These are phyloP conservation scores for Podosphaera aphanis DNA, from an alignment of 2,329 filamentous ascomycete species.

Conservation along the genomic window DNA sequence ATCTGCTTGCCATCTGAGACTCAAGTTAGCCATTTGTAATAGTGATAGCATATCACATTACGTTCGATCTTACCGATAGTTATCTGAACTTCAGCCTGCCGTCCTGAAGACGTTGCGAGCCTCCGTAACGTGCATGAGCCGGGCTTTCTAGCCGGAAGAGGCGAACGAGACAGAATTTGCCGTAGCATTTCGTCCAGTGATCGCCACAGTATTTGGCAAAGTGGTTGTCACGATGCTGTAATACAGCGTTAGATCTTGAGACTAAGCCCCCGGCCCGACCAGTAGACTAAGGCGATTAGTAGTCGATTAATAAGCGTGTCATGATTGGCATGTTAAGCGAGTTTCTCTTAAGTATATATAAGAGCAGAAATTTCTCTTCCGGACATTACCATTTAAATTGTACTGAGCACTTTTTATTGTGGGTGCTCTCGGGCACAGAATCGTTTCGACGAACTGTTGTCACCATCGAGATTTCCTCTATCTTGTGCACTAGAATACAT, in stretches of 20 bases:
- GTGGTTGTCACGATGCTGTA: neutral
- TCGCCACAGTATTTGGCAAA: constrained; percentile 17
- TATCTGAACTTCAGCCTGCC: constrained; percentile 83
- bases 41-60: constrained; percentile 2
- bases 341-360: neutral
- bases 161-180: constrained; percentile 43
- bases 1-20: constrained; percentile 82
- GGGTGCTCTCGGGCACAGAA: constrained; percentile 34
- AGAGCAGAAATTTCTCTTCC: neutral
- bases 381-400: constrained; percentile 27
- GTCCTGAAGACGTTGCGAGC: constrained; percentile 52
- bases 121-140: constrained; percentile 37
- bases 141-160: constrained; percentile 39
- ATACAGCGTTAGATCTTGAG: neutral
- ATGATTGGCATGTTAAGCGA: constrained; percentile 8
- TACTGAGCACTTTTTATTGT: constrained; percentile 48
- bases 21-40: constrained; percentile 15
- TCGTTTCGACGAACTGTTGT: constrained; percentile 19
- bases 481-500: constrained; percentile 40
- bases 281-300: neutral
- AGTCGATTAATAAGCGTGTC: constrained; percentile 9
- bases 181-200: constrained; percentile 44
- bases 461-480: constrained; percentile 46
- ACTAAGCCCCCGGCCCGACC: too few species aligned
- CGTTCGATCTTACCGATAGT: constrained; percentile 52